A percentile compares a stretch with the other conserved stretches of the same genome.
phyloP scores from a whole-genome alignment of 192 early-diverging fungal species.

The Coemansia sp. region DNA sequence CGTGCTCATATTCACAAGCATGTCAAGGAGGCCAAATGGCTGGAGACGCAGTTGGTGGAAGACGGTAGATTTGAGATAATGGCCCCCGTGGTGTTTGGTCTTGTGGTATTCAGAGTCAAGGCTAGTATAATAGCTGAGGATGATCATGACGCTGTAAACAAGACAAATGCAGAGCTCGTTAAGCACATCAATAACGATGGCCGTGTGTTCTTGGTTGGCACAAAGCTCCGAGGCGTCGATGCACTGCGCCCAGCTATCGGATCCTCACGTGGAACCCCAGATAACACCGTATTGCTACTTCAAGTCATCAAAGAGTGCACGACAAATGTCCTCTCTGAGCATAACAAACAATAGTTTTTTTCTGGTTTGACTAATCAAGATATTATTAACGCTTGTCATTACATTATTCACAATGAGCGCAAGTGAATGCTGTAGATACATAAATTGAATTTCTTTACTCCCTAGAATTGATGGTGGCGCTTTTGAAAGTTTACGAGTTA shows the following conservation, averaged over 20 bases:
- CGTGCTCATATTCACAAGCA: slow-evolving; percentile 53
- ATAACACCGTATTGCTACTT: slow-evolving; percentile 20
- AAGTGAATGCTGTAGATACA: too few relatives aligned
- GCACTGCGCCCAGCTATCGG: slow-evolving; percentile 44
- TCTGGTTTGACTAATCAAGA: too few relatives aligned
- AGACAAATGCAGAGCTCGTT: slow-evolving; percentile 29
- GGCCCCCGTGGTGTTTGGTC: slow-evolving; percentile 41
- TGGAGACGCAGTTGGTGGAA: slow-evolving; percentile 33
- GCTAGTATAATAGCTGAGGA: slow-evolving; percentile 11
- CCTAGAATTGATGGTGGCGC: too few relatives aligned
- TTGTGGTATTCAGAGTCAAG: slow-evolving; percentile 54
- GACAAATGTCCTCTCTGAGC: slow-evolving; percentile 9
- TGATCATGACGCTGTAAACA: slow-evolving; percentile 12
- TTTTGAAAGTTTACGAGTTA: too few relatives aligned
- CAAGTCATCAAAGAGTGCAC: slow-evolving; percentile 15
- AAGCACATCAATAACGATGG: slow-evolving; percentile 30
- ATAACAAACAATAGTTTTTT: too few relatives aligned
- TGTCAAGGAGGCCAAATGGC: slow-evolving; percentile 38
- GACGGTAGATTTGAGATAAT: slow-evolving; percentile 55
- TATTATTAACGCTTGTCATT: too few relatives aligned
- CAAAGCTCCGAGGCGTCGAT: slow-evolving; percentile 30
- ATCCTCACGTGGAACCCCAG: slow-evolving; percentile 21
- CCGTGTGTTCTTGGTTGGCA: slow-evolving; percentile 44
- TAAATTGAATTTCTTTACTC: too few relatives aligned
- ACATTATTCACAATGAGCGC: too few relatives aligned